These are phyloP conservation scores for Penicillium coffeae DNA, from an alignment of 495 filamentous ascomycete genomes.

Conservation along the genomic window DNA sequence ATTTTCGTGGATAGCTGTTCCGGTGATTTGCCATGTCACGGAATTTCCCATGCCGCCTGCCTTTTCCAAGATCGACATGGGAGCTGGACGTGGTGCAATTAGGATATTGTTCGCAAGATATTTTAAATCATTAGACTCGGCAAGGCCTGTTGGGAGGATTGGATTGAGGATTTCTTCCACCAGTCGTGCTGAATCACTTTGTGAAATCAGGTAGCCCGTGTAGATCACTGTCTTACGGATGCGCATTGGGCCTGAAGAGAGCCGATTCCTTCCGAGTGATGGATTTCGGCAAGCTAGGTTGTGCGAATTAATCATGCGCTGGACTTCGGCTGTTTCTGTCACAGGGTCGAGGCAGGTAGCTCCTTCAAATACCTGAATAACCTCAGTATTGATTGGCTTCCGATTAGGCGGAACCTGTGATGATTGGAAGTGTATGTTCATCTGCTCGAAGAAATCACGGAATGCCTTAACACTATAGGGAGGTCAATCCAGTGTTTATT, in stretches of 20 bases:
- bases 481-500: too few species aligned
- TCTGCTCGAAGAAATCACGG: conserved; percentile 69
- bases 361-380: conserved; percentile 81
- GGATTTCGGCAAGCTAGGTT: conserved; percentile 54
- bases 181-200: conserved; percentile 63
- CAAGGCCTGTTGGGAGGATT: conserved; percentile 34
- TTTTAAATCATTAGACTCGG: conserved; percentile 64
- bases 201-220: conserved; percentile 85
- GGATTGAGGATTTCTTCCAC: conserved; percentile 63
- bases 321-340: conserved; percentile 77
- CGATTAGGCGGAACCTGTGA: conserved; percentile 35
- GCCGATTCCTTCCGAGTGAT: conserved; percentile 28
- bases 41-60: conserved; percentile 81
- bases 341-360: conserved; percentile 75
- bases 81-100: conserved; percentile 72
- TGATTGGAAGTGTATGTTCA: conserved; percentile 56
- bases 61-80: conserved; percentile 64
- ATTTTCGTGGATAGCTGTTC: conserved; percentile 68
- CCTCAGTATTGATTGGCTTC: conserved; percentile 67
- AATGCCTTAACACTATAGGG: conserved; percentile 64
- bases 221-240: conserved; percentile 89
- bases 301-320: conserved; percentile 84
- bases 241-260: conserved; percentile 44
- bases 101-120: conserved; percentile 87
- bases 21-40: conserved; percentile 78